Percentiles rank a stretch among this genome's conserved stretches.
Conservation (phyloP, 306 rosid genomes). For the Vicia sativa region DNA sequence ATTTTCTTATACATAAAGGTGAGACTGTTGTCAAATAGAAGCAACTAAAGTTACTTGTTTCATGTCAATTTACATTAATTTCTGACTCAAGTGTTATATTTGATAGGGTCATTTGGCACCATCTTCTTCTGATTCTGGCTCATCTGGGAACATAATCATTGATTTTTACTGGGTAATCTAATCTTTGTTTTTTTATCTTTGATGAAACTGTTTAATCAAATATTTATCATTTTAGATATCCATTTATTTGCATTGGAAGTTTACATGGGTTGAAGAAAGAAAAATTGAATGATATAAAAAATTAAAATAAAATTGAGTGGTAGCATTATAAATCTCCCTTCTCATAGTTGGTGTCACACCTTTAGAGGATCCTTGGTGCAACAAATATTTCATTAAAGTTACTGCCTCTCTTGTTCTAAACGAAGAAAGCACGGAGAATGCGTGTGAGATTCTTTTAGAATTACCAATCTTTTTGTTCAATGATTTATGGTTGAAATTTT, state of each 20-base stretch:
- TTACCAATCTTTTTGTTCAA: background rate
- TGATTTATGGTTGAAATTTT: background rate
- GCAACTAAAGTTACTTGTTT: background rate
- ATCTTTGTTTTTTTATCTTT: conserved; percentile 27
- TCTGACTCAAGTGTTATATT: conserved; percentile 39
- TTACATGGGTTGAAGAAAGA: conserved; percentile 7
- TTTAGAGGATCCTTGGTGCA: conserved; percentile 20
- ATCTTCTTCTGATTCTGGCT: conserved; percentile 92
- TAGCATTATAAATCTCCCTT: conserved; percentile 19
- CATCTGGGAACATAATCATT: conserved; percentile 78
- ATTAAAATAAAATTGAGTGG: background rate
- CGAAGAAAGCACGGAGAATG: conserved; percentile 5
- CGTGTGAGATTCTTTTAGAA: conserved; percentile 16
- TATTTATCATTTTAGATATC: conserved; percentile 21
- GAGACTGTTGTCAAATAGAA: conserved; percentile 42
- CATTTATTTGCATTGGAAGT: conserved; percentile 25
- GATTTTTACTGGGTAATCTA: conserved; percentile 93
- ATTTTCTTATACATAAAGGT: conserved; percentile 86
- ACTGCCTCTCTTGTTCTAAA: conserved; percentile 2
- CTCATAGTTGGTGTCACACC: conserved; percentile 9
- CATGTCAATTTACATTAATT: conserved; percentile 28
- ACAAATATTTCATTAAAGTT: conserved; percentile 17
- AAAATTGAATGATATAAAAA: conserved; percentile 7
- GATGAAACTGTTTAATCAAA: conserved; percentile 1
- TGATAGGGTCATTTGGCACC: conserved; percentile 86